Percentiles rank a stretch among this genome's conserved stretches.
These are phyloP conservation scores for Rhodotorula paludigena DNA, from an alignment of 768 basidiomycete species.

Conservation along the genomic window DNA sequence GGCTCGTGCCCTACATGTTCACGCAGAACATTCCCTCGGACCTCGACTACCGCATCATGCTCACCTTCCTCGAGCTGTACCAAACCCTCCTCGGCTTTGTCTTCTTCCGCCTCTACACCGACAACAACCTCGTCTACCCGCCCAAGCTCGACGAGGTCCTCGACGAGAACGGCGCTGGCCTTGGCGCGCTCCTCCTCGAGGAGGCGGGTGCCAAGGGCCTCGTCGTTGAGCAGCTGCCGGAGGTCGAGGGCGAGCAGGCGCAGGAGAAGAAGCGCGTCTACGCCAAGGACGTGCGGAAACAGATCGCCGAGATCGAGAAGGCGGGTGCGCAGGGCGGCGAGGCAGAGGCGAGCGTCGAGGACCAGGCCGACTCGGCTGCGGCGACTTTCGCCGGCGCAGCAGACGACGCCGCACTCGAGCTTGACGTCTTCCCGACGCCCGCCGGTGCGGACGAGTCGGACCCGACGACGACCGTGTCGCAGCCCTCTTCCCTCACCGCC, in stretches of 20 bases:
- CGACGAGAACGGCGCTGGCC: conserved; percentile 72
- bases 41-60: conserved; percentile 94
- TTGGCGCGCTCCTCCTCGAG: conserved; percentile 76
- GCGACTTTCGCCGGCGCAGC: conserved; percentile 37
- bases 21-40: conserved; percentile 89
- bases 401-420: conserved; percentile 44
- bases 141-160: conserved; percentile 85
- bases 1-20: conserved; percentile 97
- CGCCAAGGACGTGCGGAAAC: conserved; percentile 57
- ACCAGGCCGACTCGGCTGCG: conserved; percentile 37
- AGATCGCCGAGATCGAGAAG: conserved; percentile 39
- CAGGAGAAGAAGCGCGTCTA: conserved; percentile 51
- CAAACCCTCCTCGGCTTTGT: conserved; percentile 93
- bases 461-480: conserved; percentile 34
- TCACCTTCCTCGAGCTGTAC: conserved; percentile 96
- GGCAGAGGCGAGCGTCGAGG: conserved; percentile 37
- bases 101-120: conserved; percentile 97
- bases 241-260: conserved; percentile 31
- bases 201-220: conserved; percentile 48
- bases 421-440: conserved; percentile 45
- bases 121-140: conserved; percentile 87
- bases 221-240: conserved; percentile 45
- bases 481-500: conserved; percentile 42
- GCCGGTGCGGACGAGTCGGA: conserved; percentile 43
- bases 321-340: conserved; percentile 11